These are phyloP conservation scores for Eragrostis nindensis DNA, from an alignment of 176 grass and related monocot species.

Conservation along the genomic window DNA sequence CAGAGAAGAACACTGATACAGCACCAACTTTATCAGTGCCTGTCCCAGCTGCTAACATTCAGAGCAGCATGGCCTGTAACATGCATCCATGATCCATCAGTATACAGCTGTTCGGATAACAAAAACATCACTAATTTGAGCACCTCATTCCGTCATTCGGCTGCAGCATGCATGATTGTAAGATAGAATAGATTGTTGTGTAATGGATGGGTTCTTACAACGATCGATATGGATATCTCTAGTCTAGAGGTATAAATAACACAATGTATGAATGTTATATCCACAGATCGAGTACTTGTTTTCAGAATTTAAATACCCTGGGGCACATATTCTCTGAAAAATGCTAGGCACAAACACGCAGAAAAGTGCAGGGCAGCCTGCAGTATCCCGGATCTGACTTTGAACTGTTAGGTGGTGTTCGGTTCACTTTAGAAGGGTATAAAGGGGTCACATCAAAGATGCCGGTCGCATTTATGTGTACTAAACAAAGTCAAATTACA, in stretches of 20 bases:
- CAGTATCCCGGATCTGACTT: constrained; percentile 5
- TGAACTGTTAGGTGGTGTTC: no score
- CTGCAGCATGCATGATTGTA: no score
- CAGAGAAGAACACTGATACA: not conserved
- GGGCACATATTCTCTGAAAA: not conserved
- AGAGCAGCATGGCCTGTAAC: not conserved
- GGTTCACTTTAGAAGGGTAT: no score
- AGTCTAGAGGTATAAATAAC: not conserved
- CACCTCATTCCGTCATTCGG: no score
- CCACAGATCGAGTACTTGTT: not conserved
- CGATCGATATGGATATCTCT: not conserved
- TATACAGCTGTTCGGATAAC: not conserved
- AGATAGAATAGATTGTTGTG: no score
- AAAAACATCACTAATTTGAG: not conserved
- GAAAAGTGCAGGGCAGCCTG: not conserved
- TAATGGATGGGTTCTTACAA: no score
- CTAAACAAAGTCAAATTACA: no score
- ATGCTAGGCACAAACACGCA: not conserved
- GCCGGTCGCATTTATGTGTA: no score
- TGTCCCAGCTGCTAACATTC: constrained; percentile 24
- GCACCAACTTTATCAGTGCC: not conserved
- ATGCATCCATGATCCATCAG: not conserved
- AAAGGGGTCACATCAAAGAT: no score
- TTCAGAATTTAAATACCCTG: not conserved
- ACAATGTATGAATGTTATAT: no score